Evolutionary conservation across 371 early-diverging fungal genomes (phyloP).

Genomic region (Mortierella sp.): DNA sequence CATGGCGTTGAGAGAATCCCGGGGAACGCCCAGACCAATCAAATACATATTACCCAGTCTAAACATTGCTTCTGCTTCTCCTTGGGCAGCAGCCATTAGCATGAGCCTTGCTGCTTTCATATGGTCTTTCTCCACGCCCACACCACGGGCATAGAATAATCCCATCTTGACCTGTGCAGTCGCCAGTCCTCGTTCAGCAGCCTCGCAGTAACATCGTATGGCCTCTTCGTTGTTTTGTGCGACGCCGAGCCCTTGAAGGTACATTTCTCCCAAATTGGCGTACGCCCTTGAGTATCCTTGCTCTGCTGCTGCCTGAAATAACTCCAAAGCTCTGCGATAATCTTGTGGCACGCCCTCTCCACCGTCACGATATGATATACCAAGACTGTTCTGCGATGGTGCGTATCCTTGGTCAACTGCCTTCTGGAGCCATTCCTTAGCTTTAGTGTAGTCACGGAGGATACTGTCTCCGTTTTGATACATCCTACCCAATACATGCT

Average conservation of each 20-base stretch:
- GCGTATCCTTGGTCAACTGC: constrained; percentile 14
- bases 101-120: not conserved
- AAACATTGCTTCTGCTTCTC: not conserved
- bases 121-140: not conserved
- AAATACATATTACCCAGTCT: not conserved
- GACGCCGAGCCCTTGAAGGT: no score
- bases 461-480: constrained; percentile 23
- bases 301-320: constrained; percentile 59
- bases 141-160: no score
- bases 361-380: constrained; percentile 12
- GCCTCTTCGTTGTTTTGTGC: no score
- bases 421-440: constrained; percentile 6
- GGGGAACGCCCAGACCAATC: not conserved
- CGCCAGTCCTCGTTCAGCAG: no score
- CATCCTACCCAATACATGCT: not conserved
- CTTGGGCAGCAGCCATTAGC: not conserved
- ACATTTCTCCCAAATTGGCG: no score
- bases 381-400: constrained; percentile 1
- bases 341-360: constrained; percentile 56
- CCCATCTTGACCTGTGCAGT: no score
- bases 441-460: constrained; percentile 6
- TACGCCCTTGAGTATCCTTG: not conserved
- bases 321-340: not conserved
- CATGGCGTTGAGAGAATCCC: constrained; percentile 5
- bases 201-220: no score